Evolutionary conservation across 306 rosid species (phyloP), one percentile per base, ranked within the genome.

Genomic region (Quercus parvula): DNA sequence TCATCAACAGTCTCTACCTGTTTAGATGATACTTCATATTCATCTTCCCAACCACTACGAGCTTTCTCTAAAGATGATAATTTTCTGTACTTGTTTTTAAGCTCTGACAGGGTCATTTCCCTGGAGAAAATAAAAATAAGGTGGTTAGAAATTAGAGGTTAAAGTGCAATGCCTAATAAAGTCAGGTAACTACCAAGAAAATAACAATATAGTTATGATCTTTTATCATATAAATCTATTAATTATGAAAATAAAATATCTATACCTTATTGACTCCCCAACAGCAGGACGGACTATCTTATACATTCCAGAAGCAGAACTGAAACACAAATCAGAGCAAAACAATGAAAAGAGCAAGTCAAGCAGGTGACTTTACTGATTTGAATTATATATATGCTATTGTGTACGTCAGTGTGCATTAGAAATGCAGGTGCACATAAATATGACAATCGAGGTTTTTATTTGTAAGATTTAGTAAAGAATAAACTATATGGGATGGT

Each of bases 201-300:
- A 41, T 8, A 0, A 41, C 11, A 41, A 7, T 41, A 8, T 8
- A 41, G 46, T 41, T 8, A 41, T 41, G 46, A 41, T 41, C 46
- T 41, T 41, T 41, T 41, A 8, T 41, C 3, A 41, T 8, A 41
- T 8, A 41, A 41, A 41, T 41, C 3, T 41, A 41, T 41, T 41
- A 41, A 41, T 41, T 41, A 41, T 41, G 46, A 41, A 7, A 8
- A 41, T 8, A 41, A 41, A 41, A 41, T 0, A 41, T 41, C 46
- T 75, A 78, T 90, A 96, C 99, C 98, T 88, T 62, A 84, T 64
- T 15, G 99, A 93, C 91, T 95, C 99, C 81, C 99, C 98, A 88
- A 93, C 96, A 6, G 97, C 94, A 18, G 99, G 99, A 11, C 99
- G 99, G 62, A 95, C 96, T 78, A 87, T 93, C 84, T 92, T 95